Base-by-base conservation (phyloP, 768 basidiomycete genomes). In the Gelatoporia subvermispora region DNA sequence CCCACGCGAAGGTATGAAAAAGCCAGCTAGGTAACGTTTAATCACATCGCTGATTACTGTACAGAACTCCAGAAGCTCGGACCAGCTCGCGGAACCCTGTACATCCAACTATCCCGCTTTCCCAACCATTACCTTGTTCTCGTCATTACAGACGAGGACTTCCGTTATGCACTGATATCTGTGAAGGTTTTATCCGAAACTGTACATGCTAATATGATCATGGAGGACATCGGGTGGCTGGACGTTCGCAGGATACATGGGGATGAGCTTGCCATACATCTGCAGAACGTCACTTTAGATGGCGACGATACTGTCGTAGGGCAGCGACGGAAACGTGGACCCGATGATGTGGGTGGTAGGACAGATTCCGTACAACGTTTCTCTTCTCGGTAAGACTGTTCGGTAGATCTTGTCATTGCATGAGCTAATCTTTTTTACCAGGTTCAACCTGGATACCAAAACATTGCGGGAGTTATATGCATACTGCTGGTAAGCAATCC, bases 111-210 rank as follows among this genome's bases (percentile, higher is more conserved):
- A 8, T 62, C 81, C 36, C 85, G 79, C 49, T 91, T 89, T 60
- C 83, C 86, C 1, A 76, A 71, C 39, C 87, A 94, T 62, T 93
- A 91, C 62, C 81, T 96, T 35, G 88, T 91, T 10, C 75, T 94
- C 21, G 84, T 92, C 36, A 79, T 93, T 52, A 82, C 82, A 0
- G 85, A 91, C 50, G 75, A 82, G 40, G 79, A 83, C 44, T 85
- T 92, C 58, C 80, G 81, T 41, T 93, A 86, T 60, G 93, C 91
- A 7, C 73, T 95, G 35, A 84, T 95, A 45, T 82, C 81, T 8
- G 81, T 81, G 43, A 73, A 76, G 54, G 68, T 77, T 7, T 61
- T 81, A 13, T 61, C 73, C 0, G 78, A 81, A 11, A 74, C 77
- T 11, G 73, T 77, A 67, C 82, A 76, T 58, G 69, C 73, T 4